Conservation (phyloP, 192 early-diverging fungal species). For the Podila clonocystis region DNA sequence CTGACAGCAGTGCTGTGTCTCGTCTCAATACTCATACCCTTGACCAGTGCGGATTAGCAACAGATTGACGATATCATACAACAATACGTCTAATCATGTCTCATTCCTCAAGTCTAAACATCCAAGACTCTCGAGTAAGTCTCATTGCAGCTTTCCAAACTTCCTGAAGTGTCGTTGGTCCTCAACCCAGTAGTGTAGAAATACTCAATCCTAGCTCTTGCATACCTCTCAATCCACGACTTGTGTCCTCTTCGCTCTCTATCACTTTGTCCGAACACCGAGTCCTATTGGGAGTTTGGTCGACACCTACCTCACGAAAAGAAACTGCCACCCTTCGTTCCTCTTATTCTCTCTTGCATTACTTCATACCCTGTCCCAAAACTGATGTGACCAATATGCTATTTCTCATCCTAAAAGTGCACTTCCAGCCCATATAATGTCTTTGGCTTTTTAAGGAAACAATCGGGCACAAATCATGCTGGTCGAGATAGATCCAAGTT, state of each 20-base stretch:
- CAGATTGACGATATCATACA: too few relatives aligned
- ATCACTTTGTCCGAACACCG: not conserved
- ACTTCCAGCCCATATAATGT: slow-evolving; percentile 12
- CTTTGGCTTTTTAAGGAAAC: slow-evolving; percentile 26
- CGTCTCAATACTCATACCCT: not conserved
- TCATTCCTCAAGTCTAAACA: not conserved
- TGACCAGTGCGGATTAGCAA: not conserved
- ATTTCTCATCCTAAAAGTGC: not conserved
- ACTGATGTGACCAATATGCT: not conserved
- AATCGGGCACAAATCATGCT: not conserved
- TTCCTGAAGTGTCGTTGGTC: too few relatives aligned
- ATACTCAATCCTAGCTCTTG: too few relatives aligned
- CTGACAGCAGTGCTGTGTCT: too few relatives aligned
- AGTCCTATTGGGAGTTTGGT: not conserved
- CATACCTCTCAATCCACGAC: not conserved
- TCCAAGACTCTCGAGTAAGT: not conserved
- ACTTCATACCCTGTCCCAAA: not conserved
- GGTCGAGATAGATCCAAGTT: slow-evolving; percentile 13
- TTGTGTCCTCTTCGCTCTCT: not conserved
- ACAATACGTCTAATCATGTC: not conserved
- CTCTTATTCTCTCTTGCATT: not conserved
- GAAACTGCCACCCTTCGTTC: not conserved
- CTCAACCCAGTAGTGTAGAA: too few relatives aligned
- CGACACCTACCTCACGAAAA: not conserved
- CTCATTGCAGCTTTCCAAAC: too few relatives aligned